Base-by-base conservation (phyloP, 495 filamentous ascomycete species). In the Podospora pseudoanserina region DNA sequence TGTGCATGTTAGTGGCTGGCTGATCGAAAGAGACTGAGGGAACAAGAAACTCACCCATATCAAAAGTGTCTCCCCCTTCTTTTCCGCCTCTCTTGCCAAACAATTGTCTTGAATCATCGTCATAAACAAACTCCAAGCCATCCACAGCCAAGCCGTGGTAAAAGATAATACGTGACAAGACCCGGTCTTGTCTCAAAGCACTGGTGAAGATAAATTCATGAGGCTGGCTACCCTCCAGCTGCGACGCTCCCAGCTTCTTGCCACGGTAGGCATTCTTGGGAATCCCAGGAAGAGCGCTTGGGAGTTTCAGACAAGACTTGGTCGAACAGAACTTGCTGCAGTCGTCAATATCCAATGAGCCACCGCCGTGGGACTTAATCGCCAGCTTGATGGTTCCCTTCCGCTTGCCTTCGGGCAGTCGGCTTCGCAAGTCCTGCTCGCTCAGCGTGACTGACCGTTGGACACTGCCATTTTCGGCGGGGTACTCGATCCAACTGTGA, bases 71-170 rank as follows among this genome's bases (percentile, higher is more conserved):
- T 3, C 90, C 91, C 9, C 90, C 90, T 54, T 83, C 79, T 70
- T 90, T 90, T 1, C 91, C 92, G 6, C 90, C 92, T 68, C 86
- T 84, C 70, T 92, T 93, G 26, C 95, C 95, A 81, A 99, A 97
- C 16, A 99, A 79, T 77, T 99, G 94, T 66, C 85, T 91, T 2
- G 90, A 91, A 28, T 83, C 83, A 77, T 98, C 94, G 68, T 97
- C 95, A 73, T 97, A 99, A 68, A 90, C 85, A 75, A 99, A 97
- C 74, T 97, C 95, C 13, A 99, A 71, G 0, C 95, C 95, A 75
- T 96, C 92, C 61, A 98, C 69, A 6, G 91, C 89, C 67, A 81
- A 79, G 0, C 91, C 93, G 72, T 94, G 90, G 70, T 93, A 97
- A 6, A 97, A 80, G 55, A 87, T 86, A 61, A 97, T 86, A 7